These are phyloP conservation scores for Rhynchospora breviuscula DNA, from an alignment of 176 grass and related monocot genomes.

Conservation along the genomic window DNA sequence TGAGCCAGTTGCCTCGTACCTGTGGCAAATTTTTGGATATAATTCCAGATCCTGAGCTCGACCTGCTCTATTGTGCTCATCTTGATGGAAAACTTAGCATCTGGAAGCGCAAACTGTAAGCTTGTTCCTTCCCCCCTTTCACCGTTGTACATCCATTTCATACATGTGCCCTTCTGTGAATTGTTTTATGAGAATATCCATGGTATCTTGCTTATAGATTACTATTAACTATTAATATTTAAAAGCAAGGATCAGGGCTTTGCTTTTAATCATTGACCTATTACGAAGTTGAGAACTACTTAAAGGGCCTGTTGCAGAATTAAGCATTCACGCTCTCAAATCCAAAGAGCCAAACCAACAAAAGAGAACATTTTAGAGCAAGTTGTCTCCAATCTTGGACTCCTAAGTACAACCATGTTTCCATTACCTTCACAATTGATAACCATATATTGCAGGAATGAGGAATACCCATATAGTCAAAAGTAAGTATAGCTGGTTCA, in stretches of 20 bases:
- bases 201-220: not conserved
- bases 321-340: not conserved
- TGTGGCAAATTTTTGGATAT: conserved; percentile 79
- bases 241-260: not conserved
- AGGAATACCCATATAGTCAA: not conserved
- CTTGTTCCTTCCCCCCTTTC: not conserved
- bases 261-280: not conserved
- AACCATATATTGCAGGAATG: not conserved
- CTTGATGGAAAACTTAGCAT: conserved; percentile 85
- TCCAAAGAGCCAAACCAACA: too few species aligned
- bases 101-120: conserved; percentile 83
- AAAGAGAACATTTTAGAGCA: too few species aligned
- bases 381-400: not conserved
- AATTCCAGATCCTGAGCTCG: conserved; percentile 62
- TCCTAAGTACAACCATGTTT: too few species aligned
- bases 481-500: not conserved
- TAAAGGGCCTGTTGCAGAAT: not conserved
- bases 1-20: conserved; percentile 51
- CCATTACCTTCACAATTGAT: not conserved
- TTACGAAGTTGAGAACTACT: not conserved
- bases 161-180: conserved; percentile 1
- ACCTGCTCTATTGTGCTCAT: conserved; percentile 78
- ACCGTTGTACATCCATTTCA: not conserved
- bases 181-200: not conserved
- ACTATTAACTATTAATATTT: not conserved